phyloP scores from a whole-genome alignment of 2,329 filamentous ascomycete species.

The Clonostachys solani region DNA sequence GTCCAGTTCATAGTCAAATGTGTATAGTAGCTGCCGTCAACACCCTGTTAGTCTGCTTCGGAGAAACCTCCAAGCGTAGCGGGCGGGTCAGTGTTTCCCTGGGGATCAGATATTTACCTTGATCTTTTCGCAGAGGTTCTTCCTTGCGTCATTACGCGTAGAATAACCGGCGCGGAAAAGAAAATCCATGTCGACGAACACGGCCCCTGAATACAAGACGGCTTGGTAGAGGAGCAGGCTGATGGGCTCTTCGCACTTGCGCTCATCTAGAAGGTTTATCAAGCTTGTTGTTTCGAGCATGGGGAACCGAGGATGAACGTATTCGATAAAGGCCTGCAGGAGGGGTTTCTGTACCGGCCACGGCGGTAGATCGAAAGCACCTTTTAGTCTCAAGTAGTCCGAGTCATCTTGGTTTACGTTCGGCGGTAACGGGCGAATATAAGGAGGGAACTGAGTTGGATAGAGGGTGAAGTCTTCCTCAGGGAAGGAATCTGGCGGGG shows the following conservation, averaged over 20 bases:
- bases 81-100: constrained; percentile 2
- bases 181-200: constrained; percentile 78
- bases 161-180: constrained; percentile 74
- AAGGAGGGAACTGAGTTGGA: constrained; percentile 50
- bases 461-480: too few relatives aligned
- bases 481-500: too few relatives aligned
- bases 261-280: constrained; percentile 54
- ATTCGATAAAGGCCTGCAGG: constrained; percentile 81
- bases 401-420: constrained; percentile 80
- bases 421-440: constrained; percentile 74
- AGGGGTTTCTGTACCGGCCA: constrained; percentile 72
- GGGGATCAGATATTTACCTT: constrained; percentile 47
- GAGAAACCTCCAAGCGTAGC: not conserved
- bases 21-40: constrained; percentile 69
- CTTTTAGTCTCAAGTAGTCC: constrained; percentile 78
- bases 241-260: constrained; percentile 65
- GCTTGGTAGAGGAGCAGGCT: constrained; percentile 90
- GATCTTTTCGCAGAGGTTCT: constrained; percentile 83
- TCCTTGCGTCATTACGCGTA: constrained; percentile 76
- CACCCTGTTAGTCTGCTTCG: constrained; percentile 14
- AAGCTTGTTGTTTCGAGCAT: constrained; percentile 67
- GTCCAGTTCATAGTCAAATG: constrained; percentile 92
- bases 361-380: constrained; percentile 73
- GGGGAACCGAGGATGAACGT: constrained; percentile 92
- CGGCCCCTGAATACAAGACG: constrained; percentile 88